A percentile compares a stretch with the other conserved stretches of the same genome.
Evolutionary conservation across 495 filamentous ascomycete species (phyloP).

Genomic region (Lophiotrema nucula): DNA sequence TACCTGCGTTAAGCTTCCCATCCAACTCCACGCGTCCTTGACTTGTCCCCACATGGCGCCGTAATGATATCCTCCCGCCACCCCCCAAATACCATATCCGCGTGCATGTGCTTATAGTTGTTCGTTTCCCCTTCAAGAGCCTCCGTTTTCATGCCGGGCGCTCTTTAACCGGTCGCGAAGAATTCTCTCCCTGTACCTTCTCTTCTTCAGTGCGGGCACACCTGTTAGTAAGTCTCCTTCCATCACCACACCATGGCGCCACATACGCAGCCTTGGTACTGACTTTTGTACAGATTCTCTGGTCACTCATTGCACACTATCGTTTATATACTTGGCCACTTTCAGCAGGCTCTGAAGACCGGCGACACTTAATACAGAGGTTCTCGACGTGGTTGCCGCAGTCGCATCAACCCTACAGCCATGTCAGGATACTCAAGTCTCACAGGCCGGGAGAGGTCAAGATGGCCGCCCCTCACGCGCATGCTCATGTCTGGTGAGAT

Average conservation of each 20-base stretch:
- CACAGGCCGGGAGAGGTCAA: slow-evolving; percentile 36
- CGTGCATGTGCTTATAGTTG: slow-evolving; percentile 33
- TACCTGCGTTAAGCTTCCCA: slow-evolving; percentile 21
- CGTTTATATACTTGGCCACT: slow-evolving; percentile 22
- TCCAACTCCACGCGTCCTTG: slow-evolving; percentile 28
- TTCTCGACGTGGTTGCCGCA: background rate
- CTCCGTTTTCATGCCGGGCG: slow-evolving; percentile 34
- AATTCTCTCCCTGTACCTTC: slow-evolving; percentile 26
- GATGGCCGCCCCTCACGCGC: slow-evolving; percentile 40
- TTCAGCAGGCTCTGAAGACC: slow-evolving; percentile 38
- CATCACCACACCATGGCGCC: slow-evolving; percentile 7
- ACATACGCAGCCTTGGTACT: slow-evolving; percentile 7
- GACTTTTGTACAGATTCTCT: slow-evolving; percentile 22
- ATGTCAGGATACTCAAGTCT: slow-evolving; percentile 32
- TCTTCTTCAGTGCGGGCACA: slow-evolving; percentile 37
- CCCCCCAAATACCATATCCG: slow-evolving; percentile 11
- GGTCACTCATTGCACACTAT: slow-evolving; percentile 25
- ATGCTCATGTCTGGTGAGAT: slow-evolving; percentile 55
- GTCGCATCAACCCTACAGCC: background rate
- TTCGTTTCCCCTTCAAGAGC: slow-evolving; percentile 34
- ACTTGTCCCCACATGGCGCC: slow-evolving; percentile 20
- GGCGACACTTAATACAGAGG: slow-evolving; percentile 24
- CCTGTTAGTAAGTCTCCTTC: slow-evolving; percentile 24
- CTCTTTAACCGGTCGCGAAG: slow-evolving; percentile 34
- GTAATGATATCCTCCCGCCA: slow-evolving; percentile 31